Evolutionary conservation across 2,329 filamentous ascomycete species (phyloP).

Genomic region (Zarea fungicola): DNA sequence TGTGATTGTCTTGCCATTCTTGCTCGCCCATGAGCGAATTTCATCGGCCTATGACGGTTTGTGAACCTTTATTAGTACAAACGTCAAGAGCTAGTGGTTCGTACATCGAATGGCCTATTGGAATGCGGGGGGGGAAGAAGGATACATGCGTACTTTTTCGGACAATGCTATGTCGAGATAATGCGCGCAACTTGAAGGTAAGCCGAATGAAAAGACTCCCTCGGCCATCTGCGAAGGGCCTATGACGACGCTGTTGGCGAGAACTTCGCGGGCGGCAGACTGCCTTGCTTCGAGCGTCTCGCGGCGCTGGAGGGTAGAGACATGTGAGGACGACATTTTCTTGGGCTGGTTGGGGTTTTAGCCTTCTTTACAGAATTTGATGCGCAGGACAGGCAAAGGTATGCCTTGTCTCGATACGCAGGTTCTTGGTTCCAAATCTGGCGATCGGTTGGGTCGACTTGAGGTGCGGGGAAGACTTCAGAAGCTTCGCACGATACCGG

Average conservation of each 20-base stretch:
- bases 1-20: neutral
- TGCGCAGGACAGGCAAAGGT: neutral
- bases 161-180: conserved; percentile 8
- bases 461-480: conserved; percentile 7
- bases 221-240: conserved; percentile 3
- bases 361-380: neutral
- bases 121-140: too few relatives aligned
- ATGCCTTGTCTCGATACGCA: neutral
- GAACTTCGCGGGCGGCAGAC: conserved; percentile 2
- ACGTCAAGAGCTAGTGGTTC: too few relatives aligned
- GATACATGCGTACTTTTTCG: conserved; percentile 1
- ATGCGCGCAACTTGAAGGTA: neutral
- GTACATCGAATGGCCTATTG: too few relatives aligned
- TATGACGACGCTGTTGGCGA: neutral
- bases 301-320: neutral
- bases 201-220: neutral
- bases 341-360: neutral
- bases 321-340: neutral
- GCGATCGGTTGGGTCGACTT: neutral
- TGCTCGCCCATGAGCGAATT: neutral
- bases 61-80: too few relatives aligned
- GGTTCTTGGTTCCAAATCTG: neutral
- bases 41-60: neutral
- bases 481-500: conserved; percentile 4
- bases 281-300: conserved; percentile 8